These are phyloP conservation scores for Zymoseptoria crescenta DNA, from an alignment of 2,329 filamentous ascomycete genomes.

Conservation along the genomic window DNA sequence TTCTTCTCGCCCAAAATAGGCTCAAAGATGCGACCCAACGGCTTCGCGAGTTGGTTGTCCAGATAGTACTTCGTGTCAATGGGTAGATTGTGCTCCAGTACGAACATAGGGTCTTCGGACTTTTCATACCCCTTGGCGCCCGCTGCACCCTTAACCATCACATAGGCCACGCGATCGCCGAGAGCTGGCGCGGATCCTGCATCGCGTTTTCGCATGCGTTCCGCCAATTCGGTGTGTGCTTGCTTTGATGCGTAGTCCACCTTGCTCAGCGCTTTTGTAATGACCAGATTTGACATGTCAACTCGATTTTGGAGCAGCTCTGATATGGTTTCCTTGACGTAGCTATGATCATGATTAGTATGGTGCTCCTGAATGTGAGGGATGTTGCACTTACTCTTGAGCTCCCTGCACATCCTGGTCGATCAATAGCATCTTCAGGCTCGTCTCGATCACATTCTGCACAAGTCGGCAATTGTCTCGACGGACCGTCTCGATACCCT, in stretches of 20 bases:
- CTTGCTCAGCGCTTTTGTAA: conserved; percentile 94
- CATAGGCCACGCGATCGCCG: conserved; percentile 94
- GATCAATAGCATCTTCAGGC: conserved; percentile 89
- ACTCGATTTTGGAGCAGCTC: conserved; percentile 95
- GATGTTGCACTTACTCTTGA: conserved; percentile 64
- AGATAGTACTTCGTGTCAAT: conserved; percentile 99
- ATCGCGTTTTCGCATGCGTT: conserved; percentile 95
- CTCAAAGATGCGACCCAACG: conserved; percentile 90
- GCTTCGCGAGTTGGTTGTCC: conserved; percentile 95
- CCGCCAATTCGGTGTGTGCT: conserved; percentile 89
- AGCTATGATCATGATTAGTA: conserved; percentile 51
- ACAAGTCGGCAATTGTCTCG: conserved; percentile 94
- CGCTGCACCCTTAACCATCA: conserved; percentile 86
- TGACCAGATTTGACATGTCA: conserved; percentile 98
- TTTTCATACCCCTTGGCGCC: conserved; percentile 95
- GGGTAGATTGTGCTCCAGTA: conserved; percentile 93
- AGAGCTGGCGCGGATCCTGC: conserved; percentile 85
- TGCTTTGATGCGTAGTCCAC: conserved; percentile 84
- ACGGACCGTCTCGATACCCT: conserved; percentile 96
- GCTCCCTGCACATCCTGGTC: conserved; percentile 84
- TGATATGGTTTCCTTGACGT: conserved; percentile 92
- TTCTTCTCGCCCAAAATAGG: conserved; percentile 93
- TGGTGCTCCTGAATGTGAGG: conserved; percentile 8
- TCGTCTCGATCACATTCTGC: conserved; percentile 95
- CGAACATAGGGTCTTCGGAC: conserved; percentile 93